Conservation (phyloP, 192 early-diverging fungal species). For the Coemansia pectinata region DNA sequence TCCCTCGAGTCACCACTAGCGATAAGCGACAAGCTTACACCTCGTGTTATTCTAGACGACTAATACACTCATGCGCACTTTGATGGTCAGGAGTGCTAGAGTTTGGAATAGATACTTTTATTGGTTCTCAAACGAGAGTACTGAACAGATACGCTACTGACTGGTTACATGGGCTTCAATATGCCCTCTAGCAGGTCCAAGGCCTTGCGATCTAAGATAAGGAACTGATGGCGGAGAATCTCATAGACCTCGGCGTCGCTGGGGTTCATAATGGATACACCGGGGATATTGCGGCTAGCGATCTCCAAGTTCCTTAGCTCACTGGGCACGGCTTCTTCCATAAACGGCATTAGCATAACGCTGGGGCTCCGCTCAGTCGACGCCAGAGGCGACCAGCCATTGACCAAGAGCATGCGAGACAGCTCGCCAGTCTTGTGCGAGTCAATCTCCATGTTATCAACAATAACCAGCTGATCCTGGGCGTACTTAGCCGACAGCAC, state of each 20-base stretch:
- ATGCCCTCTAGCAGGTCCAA: constrained; percentile 62
- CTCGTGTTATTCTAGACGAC: background rate
- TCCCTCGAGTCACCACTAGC: constrained; percentile 36
- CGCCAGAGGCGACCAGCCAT: constrained; percentile 39
- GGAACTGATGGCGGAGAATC: constrained; percentile 65
- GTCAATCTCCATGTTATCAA: constrained; percentile 65
- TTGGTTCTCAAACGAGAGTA: background rate
- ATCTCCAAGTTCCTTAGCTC: constrained; percentile 59
- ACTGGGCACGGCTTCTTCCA: constrained; percentile 10
- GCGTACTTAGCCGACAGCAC: constrained; percentile 87
- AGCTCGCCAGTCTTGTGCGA: constrained; percentile 62
- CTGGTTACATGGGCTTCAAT: constrained; percentile 46
- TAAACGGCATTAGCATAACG: constrained; percentile 41
- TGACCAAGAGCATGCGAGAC: constrained; percentile 44
- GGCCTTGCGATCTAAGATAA: constrained; percentile 68
- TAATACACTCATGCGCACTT: background rate
- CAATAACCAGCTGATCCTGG: constrained; percentile 86
- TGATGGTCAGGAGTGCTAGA: background rate
- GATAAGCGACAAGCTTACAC: constrained; percentile 30
- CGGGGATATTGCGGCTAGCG: constrained; percentile 64
- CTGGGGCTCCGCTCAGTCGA: constrained; percentile 18
- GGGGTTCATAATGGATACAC: constrained; percentile 61
- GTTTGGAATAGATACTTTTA: background rate
- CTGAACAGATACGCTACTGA: background rate
- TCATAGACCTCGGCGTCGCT: constrained; percentile 69